A percentile compares a stretch with the other conserved stretches of the same genome.
phyloP scores from a whole-genome alignment of 257 asterid species.

The Primulina huaijiensis region DNA sequence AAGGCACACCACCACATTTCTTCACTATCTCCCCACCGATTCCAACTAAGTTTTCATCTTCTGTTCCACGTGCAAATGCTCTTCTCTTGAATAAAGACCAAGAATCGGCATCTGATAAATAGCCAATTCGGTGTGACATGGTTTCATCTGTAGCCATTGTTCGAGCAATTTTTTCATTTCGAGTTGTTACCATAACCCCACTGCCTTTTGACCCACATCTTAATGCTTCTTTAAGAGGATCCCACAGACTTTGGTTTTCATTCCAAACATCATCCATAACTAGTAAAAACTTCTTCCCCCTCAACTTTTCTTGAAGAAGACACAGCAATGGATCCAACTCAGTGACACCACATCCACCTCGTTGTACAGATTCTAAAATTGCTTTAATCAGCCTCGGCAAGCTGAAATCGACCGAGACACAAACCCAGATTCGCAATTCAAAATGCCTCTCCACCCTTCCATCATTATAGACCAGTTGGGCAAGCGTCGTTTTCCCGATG shows the following conservation, averaged over 20 bases:
- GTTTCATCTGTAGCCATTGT: conserved; percentile 20
- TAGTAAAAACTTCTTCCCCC: conserved; percentile 25
- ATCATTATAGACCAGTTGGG: conserved; percentile 29
- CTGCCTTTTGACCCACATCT: conserved; percentile 26
- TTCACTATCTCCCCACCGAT: conserved; percentile 22
- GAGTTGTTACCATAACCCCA: conserved; percentile 25
- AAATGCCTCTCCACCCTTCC: conserved; percentile 20
- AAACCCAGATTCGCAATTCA: conserved; percentile 30
- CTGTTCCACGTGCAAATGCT: conserved; percentile 20
- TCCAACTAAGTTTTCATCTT: not conserved
- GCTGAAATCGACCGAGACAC: conserved; percentile 26
- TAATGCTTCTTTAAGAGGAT: conserved; percentile 23
- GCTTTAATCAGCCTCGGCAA: conserved; percentile 23
- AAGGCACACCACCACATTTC: conserved; percentile 27
- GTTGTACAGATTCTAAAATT: conserved; percentile 20
- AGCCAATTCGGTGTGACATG: conserved; percentile 11
- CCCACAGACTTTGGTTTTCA: conserved; percentile 25
- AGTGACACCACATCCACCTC: conserved; percentile 4
- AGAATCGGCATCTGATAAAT: conserved; percentile 22
- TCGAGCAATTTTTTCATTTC: conserved; percentile 20
- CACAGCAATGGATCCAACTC: conserved; percentile 25
- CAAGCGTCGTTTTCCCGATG: conserved; percentile 37
- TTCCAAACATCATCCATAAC: conserved; percentile 41
- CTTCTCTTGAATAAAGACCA: conserved; percentile 28
- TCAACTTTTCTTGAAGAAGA: conserved; percentile 23